Percentiles rank a stretch among this genome's conserved stretches.
These are phyloP conservation scores for Picea glauca DNA, from an alignment of 75 land plant genomes.

Conservation along the genomic window DNA sequence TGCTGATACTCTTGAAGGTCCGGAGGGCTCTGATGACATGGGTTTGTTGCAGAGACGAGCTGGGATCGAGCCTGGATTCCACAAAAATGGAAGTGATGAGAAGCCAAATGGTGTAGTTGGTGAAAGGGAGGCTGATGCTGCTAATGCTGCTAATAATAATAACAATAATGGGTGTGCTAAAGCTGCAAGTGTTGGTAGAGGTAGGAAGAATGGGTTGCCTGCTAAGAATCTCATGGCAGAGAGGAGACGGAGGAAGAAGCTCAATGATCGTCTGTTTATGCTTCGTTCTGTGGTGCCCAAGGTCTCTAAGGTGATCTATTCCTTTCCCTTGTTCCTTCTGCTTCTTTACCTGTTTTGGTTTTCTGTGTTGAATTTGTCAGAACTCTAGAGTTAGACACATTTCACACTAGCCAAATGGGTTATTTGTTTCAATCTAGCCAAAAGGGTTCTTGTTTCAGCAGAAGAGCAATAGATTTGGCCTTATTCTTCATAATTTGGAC, in stretches of 20 bases:
- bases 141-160: too few species aligned
- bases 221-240: slow-evolving; percentile 89
- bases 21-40: too few species aligned
- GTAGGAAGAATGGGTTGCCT: slow-evolving; percentile 28
- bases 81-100: too few species aligned
- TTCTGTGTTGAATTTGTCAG: too few species aligned
- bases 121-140: too few species aligned
- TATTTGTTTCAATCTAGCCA: neutral
- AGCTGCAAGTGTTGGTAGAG: neutral
- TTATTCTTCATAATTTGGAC: neutral
- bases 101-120: too few species aligned
- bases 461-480: neutral
- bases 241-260: slow-evolving; percentile 82
- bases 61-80: too few species aligned
- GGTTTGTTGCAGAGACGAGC: too few species aligned
- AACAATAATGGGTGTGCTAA: neutral
- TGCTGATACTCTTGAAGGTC: too few species aligned
- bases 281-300: slow-evolving; percentile 94
- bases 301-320: slow-evolving; percentile 62
- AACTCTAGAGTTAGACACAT: too few species aligned
- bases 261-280: slow-evolving; percentile 80
- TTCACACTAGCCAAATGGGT: neutral
- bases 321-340: too few species aligned
- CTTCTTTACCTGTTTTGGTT: too few species aligned
- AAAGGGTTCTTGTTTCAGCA: neutral